Base-by-base conservation (phyloP, 176 grass and related monocot species). In the Rhynchospora breviuscula region DNA sequence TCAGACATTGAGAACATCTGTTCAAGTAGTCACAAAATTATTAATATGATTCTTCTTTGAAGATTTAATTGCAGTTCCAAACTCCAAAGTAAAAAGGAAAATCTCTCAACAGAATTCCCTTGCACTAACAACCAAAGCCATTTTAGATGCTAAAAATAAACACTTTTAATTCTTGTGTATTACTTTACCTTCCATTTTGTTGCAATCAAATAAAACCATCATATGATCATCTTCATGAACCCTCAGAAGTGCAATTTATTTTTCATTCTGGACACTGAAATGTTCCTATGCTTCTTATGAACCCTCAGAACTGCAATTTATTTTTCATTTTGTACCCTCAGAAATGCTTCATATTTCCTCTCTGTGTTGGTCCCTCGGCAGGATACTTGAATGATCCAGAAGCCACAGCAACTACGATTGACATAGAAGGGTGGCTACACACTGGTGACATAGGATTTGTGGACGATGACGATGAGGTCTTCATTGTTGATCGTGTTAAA, bases 401-500 rank as follows among this genome's bases (percentile, higher is more conserved):
- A 58, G 96, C 96, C 51, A 98, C 93, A 0, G 82, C 88, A 26
- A 64, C 89, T 67, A 93, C 93, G 1, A 84, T 98, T 78, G 93
- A 98, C 87, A 87, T 85, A 19, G 89, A 93, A 10, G 93, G 96
- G 3, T 98, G 96, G 96, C 88, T 98, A 44, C 96, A 95, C 93
- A 95, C 93, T 51, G 89, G 96, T 1, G 96, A 95, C 84, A 90
- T 98, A 48, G 96, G 95, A 0, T 93, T 64, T 75, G 89, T 98
- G 61, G 96, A 98, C 14, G 93, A 89, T 23, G 88, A 98, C 70
- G 92, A 98, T 3, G 95, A 98, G 88, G 93, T 98, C 51, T 98
- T 98, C 89, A 93, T 98, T 87, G 86, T 98, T 48, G 96, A 98
- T 80, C 91, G 96, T 57, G 93, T 91, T 82, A 98, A 98, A 89